Base-by-base conservation (phyloP, 2,329 filamentous ascomycete genomes). In the Nemania diffusa region DNA sequence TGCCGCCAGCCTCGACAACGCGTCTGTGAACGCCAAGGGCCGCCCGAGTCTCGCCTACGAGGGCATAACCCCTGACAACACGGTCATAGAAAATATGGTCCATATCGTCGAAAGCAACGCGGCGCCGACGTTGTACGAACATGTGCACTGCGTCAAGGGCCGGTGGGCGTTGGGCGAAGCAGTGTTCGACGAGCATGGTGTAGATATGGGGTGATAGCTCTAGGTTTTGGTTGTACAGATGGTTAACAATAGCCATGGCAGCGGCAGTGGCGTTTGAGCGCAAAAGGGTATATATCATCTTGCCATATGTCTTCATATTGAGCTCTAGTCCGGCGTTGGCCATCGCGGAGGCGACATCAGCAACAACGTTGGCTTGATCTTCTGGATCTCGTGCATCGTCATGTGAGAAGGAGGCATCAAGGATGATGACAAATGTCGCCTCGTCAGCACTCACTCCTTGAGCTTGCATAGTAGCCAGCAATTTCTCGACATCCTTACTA, bases 341-440 rank as follows among this genome's bases (percentile, higher is more conserved):
- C 77, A 94, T 88, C 22, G 87, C 82, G 2, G 78, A 70, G 60
- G 94, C 83, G 52, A 91, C 81, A 4, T 77, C 75, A n/a, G 83
- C 73, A 6, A 93, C 83, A 20, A 84, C 80, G 1, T 78, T 74
- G 22, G 82, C 78, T 75, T 91, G 89, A 61, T 88, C 82, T 11
- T 82, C 77, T 0, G 64, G 26, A 50, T 73, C 68, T 26, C 62
- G 62, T 83, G 74, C 29, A 42, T 79, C 74, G 48, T 87, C 78
- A 46, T 78, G 72, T 69, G 80, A 74, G 73, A 87, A 80, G 67
- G 87, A 78, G 73, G 85, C 86, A 48, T 91, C 88, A 7, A 96
- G 82, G 64, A 96, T 83, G 68, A 93, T 88, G 24, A 89, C 92
- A 77, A 92, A 92, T 0, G 93, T 96, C 5, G 85, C 85, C n/a